Evolutionary conservation across 2,329 filamentous ascomycete species (phyloP), one percentile per base, ranked within the genome.

Genomic region (Aureobasidium sp.): DNA sequence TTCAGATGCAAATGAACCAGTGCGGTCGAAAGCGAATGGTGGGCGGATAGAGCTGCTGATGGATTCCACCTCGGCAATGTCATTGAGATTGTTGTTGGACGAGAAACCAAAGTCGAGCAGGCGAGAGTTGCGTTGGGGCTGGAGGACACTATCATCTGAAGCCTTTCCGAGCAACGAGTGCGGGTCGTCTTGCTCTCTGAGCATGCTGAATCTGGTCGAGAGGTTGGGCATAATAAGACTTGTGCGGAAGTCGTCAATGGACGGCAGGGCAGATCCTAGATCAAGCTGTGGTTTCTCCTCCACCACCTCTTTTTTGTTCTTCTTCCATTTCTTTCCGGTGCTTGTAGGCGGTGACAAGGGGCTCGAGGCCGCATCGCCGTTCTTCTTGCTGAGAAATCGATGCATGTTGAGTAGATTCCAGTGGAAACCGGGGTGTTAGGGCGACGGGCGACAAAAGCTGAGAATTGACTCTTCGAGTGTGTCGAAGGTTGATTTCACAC

Each of bases 181-280:
- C 1, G 93, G 93, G 69, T 97, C 91, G 72, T 97, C 92, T 73
- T 97, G 93, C 74, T 97, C 93, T 69, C 91, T 82, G 36, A 97
- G 79, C 93, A 97, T 97, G 67, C 93, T 97, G 74, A 99, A 99
- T 7, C 94, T 86, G 13, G 92, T 91, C 0, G 93, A 97, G 5
- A 99, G 81, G 45, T 92, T 93, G 0, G 91, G 92, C 93, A 99
- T 96, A 64, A 99, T 80, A 62, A 99, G 78, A 79, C 94, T 97
- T 3, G 94, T 99, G 62, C 94, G 85, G 74, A 99, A 97, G 70
- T 97, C 88, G 74, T 97, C 91, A 50, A 79, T 86, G 0, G 91
- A 81, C 1, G 94, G 94, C 2, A 99, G 79, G 0, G 85, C 92
- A 13, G 79, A 79, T 3, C 85, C 74, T 13, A 97, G 78, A 69